These are phyloP conservation scores for Syzygium jambos DNA, from an alignment of 345 rosid species.

Conservation along the genomic window DNA sequence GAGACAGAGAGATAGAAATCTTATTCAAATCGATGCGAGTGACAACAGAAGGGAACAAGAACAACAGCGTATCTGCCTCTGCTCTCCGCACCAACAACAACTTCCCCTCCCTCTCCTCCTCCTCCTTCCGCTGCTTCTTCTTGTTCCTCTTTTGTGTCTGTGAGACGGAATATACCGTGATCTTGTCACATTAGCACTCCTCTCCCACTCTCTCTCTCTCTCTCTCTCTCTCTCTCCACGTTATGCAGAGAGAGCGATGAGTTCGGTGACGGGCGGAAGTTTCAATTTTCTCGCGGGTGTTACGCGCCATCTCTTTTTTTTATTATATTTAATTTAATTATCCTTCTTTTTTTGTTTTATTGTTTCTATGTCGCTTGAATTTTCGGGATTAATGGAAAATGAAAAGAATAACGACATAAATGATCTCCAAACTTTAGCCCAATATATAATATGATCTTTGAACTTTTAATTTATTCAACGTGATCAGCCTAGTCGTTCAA, in stretches of 20 bases:
- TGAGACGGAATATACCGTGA: neutral
- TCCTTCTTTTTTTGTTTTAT: neutral
- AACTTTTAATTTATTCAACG: accelerated
- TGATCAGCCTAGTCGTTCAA: accelerated
- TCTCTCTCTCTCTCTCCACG: neutral
- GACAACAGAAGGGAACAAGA: neutral
- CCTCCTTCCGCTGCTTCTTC: neutral
- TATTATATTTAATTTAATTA: neutral
- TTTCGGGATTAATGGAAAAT: neutral
- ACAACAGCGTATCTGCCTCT: neutral
- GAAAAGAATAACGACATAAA: too few species aligned
- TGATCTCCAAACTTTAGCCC: too few species aligned
- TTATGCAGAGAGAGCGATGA: neutral
- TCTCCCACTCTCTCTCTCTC: neutral
- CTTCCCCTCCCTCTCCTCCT: neutral
- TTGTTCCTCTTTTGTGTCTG: neutral
- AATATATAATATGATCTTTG: accelerated
- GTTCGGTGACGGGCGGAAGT: neutral
- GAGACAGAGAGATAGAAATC: neutral
- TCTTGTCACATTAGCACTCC: neutral
- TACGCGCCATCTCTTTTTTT: neutral
- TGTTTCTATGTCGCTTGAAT: too few species aligned
- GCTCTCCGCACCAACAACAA: neutral
- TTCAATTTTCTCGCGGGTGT: conserved; percentile 4
- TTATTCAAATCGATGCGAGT: neutral